A percentile compares a stretch with the other conserved stretches of the same genome.
Evolutionary conservation across 345 rosid genomes (phyloP).

Genomic region (Corchorus olitorius): DNA sequence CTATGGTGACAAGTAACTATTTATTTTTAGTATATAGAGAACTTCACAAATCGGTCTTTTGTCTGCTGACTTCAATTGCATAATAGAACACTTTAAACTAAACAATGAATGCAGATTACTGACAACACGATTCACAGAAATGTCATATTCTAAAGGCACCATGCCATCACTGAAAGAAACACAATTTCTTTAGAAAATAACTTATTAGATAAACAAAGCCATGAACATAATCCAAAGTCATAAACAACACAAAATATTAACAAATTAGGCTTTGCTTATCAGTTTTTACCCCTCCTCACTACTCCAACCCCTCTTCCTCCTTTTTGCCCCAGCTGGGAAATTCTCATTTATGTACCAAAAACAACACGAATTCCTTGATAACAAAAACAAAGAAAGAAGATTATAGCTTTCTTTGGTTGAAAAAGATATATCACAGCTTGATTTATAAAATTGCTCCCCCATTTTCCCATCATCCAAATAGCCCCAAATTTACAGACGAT

Average conservation of each 20-base stretch:
- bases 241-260: not conserved
- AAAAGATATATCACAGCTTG: not conserved
- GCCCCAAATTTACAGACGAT: not conserved
- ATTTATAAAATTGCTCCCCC: not conserved
- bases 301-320: not conserved
- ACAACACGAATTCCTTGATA: not conserved
- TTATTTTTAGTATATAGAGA: not conserved
- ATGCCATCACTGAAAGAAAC: not conserved
- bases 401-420: not conserved
- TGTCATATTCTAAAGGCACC: not conserved
- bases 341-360: conserved; percentile 4
- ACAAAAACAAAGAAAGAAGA: not conserved
- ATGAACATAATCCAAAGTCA: not conserved
- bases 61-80: not conserved
- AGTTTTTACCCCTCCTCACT: not conserved
- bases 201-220: not conserved
- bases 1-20: not conserved
- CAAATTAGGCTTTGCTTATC: not conserved
- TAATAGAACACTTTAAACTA: not conserved
- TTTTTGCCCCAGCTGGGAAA: not conserved
- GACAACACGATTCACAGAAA: not conserved
- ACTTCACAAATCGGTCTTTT: not conserved
- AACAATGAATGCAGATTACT: not conserved
- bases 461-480: conserved; percentile 27
- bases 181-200: not conserved